These are phyloP conservation scores for Psilocybe mexicana DNA, from an alignment of 1,284 basidiomycete genomes.

Conservation along the genomic window DNA sequence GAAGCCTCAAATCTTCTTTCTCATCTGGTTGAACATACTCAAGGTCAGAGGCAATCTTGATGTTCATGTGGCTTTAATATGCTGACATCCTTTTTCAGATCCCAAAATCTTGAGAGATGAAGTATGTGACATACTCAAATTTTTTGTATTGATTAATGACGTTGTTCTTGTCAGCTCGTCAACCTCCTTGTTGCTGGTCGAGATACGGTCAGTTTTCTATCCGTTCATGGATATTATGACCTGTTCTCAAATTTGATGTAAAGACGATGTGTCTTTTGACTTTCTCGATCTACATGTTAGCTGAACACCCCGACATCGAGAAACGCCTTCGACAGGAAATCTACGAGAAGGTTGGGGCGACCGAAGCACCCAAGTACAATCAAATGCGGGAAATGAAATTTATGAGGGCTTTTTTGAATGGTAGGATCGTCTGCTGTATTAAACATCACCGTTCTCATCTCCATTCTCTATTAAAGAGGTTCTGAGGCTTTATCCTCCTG, in stretches of 20 bases:
- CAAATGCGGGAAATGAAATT: slow-evolving; percentile 48
- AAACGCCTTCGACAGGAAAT: slow-evolving; percentile 43
- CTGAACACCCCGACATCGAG: slow-evolving; percentile 42
- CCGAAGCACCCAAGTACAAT: slow-evolving; percentile 38
- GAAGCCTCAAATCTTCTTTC: slow-evolving; percentile 40
- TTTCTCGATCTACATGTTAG: slow-evolving; percentile 47
- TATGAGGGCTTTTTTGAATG: slow-evolving; percentile 47
- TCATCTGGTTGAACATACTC: slow-evolving; percentile 42
- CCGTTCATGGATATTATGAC: background rate
- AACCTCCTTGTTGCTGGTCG: slow-evolving; percentile 25
- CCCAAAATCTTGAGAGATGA: slow-evolving; percentile 40
- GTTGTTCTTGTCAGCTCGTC: slow-evolving; percentile 17
- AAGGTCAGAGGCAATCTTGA: slow-evolving; percentile 37
- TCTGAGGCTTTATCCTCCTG: slow-evolving; percentile 32
- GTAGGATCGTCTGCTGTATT: slow-evolving; percentile 17
- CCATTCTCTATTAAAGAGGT: slow-evolving; percentile 25
- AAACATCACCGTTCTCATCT: background rate
- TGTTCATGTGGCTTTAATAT: background rate
- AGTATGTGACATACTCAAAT: slow-evolving; percentile 6
- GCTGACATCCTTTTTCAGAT: background rate
- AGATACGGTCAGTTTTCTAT: slow-evolving; percentile 12
- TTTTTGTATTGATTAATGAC: background rate
- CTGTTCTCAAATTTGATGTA: background rate
- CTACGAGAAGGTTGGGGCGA: slow-evolving; percentile 37
- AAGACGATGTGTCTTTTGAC: slow-evolving; percentile 46